Evolutionary conservation across 2,329 filamentous ascomycete genomes (phyloP).

Genomic region (Rhexocercosporidium sp.): DNA sequence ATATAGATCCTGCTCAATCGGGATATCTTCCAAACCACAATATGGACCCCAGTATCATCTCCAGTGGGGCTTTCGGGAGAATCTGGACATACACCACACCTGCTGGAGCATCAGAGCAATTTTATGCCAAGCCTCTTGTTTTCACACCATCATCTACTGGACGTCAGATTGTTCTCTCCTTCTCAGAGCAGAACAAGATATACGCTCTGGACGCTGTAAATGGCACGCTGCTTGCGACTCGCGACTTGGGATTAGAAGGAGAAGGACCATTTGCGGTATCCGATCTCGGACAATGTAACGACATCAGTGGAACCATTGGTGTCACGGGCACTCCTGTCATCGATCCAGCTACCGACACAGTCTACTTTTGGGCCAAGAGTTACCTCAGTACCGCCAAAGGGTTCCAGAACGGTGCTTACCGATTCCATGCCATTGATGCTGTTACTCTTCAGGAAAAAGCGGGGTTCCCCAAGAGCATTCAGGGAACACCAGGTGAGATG

Average conservation of each 20-base stretch:
- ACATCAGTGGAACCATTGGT: conserved; percentile 22
- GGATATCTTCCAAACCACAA: conserved; percentile 30
- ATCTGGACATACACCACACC: conserved; percentile 22
- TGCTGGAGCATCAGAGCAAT: conserved; percentile 17
- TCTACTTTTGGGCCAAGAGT: conserved; percentile 38
- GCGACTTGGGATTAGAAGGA: conserved; percentile 21
- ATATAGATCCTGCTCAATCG: conserved; percentile 16
- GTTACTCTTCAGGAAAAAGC: conserved; percentile 22
- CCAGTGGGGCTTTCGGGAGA: conserved; percentile 21
- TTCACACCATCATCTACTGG: conserved; percentile 25
- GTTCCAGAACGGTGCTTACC: conserved; percentile 30
- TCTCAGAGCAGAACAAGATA: conserved; percentile 26
- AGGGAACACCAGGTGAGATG: conserved; percentile 16
- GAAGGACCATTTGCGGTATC: conserved; percentile 21
- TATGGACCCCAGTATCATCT: conserved; percentile 24
- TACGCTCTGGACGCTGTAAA: conserved; percentile 27
- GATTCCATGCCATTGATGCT: conserved; percentile 33
- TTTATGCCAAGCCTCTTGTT: conserved; percentile 27
- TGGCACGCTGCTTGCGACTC: conserved; percentile 21
- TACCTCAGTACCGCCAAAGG: conserved; percentile 25
- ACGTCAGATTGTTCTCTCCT: conserved; percentile 23
- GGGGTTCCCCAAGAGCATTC: conserved; percentile 21
- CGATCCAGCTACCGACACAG: conserved; percentile 33
- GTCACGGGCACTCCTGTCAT: conserved; percentile 36
- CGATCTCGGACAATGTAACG: conserved; percentile 21